phyloP scores from a whole-genome alignment of 805 yeast species.

The Lipomyces lipofer region DNA sequence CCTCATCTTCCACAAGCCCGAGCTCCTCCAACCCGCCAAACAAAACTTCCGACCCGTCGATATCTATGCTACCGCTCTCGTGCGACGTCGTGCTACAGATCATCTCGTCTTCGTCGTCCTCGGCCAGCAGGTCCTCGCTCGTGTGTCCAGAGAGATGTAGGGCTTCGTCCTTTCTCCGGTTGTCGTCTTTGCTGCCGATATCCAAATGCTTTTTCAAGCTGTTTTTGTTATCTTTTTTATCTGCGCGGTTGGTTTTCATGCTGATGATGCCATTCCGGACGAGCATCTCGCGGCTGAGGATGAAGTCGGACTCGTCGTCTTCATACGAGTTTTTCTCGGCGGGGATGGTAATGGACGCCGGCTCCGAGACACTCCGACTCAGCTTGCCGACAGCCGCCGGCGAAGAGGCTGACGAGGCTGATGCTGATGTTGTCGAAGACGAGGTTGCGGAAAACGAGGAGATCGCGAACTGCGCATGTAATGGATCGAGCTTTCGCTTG shows the following conservation, averaged over 20 bases:
- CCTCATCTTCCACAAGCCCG: conserved; percentile 10
- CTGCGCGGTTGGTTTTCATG: background rate
- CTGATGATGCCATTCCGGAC: conserved; percentile 14
- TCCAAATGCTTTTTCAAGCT: background rate
- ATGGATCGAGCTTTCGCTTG: background rate
- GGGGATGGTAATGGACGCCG: conserved; percentile 28
- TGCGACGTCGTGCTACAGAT: conserved; percentile 21
- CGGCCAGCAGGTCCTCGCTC: conserved; percentile 6
- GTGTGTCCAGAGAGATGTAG: background rate
- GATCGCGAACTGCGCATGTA: conserved; percentile 10
- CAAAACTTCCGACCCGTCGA: conserved; percentile 8
- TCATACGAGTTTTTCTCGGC: conserved; percentile 29
- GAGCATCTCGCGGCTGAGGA: conserved; percentile 21
- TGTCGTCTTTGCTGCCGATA: background rate
- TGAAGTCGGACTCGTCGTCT: conserved; percentile 27
- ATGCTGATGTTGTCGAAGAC: background rate
- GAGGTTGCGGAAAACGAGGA: background rate
- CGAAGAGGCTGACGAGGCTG: conserved; percentile 14
- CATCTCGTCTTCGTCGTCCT: conserved; percentile 28
- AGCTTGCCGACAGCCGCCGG: background rate
- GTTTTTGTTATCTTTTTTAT: background rate
- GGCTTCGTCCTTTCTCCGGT: background rate
- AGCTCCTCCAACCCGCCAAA: conserved; percentile 12
- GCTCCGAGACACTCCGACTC: conserved; percentile 13
- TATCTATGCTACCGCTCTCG: conserved; percentile 17